A percentile compares a stretch with the other conserved stretches of the same genome.
phyloP scores from a whole-genome alignment of 306 rosid genomes.

The Pyrus communis region DNA sequence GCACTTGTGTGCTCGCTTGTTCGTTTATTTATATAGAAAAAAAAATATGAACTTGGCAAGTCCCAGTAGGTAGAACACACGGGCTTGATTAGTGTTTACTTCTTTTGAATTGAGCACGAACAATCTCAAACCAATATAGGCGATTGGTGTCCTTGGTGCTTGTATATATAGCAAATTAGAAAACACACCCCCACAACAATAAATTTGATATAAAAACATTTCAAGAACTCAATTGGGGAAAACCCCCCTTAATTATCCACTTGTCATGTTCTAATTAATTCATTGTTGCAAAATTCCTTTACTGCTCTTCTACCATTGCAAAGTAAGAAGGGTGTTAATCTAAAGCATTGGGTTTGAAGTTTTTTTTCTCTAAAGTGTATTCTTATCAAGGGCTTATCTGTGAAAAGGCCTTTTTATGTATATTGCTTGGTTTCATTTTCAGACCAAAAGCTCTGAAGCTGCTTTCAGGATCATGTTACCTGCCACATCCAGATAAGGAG shows the following conservation, averaged over 20 bases:
- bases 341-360: too few relatives aligned
- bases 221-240: too few relatives aligned
- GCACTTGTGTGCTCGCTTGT: neutral
- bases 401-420: neutral
- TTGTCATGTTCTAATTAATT: too few relatives aligned
- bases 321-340: too few relatives aligned
- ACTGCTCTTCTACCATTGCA: too few relatives aligned
- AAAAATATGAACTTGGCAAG: neutral
- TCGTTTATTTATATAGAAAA: neutral
- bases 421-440: constrained; percentile 21
- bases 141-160: neutral
- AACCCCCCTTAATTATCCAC: too few relatives aligned
- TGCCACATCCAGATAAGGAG: constrained; percentile 91
- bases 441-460: constrained; percentile 56
- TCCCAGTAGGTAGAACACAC: neutral
- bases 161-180: too few relatives aligned
- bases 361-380: too few relatives aligned
- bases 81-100: neutral
- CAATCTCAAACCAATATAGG: neutral
- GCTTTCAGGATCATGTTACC: constrained; percentile 73
- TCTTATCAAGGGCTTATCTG: too few relatives aligned
- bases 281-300: too few relatives aligned
- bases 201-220: too few relatives aligned
- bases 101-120: neutral
- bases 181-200: too few relatives aligned